Evolutionary conservation across 768 basidiomycete genomes (phyloP).

Genomic region (Tremella mesenterica): DNA sequence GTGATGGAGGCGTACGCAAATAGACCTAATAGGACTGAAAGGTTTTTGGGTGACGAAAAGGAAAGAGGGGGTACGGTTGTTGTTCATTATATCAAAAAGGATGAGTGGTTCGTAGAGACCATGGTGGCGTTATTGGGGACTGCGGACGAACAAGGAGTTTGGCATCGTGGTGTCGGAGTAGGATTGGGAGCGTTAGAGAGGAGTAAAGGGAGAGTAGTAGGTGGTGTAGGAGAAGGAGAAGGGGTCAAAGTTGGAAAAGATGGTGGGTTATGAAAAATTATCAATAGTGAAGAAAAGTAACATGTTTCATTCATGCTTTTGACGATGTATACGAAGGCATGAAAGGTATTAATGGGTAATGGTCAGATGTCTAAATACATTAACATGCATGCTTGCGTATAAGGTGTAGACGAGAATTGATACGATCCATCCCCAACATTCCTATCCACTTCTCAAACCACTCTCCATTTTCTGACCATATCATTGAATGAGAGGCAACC

Average conservation of each 20-base stretch:
- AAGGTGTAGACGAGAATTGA: neutral
- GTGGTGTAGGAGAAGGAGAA: neutral
- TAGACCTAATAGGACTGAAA: constrained; percentile 26
- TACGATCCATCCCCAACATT: neutral
- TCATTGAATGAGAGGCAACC: neutral
- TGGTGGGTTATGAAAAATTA: constrained; percentile 2
- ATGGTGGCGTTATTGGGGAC: constrained; percentile 70
- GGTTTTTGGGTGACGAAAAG: constrained; percentile 48
- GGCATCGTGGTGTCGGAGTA: constrained; percentile 15
- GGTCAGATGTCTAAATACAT: too few species aligned
- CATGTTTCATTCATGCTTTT: neutral
- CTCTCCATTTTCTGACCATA: neutral
- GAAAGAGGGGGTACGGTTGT: constrained; percentile 77
- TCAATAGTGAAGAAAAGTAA: neutral
- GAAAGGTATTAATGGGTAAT: too few species aligned
- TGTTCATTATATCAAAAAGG: constrained; percentile 95
- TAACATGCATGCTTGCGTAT: neutral
- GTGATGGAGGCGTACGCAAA: constrained; percentile 23
- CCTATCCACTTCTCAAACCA: neutral
- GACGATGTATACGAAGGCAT: too few species aligned
- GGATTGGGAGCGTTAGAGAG: constrained; percentile 15
- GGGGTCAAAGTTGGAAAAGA: constrained; percentile 1
- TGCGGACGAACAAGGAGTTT: constrained; percentile 13
- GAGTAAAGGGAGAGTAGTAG: constrained; percentile 15
- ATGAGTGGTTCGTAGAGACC: constrained; percentile 93